A percentile compares a stretch with the other conserved stretches of the same genome.
phyloP scores from a whole-genome alignment of 228 moss, liverwort and hornwort genomes.

The Sphagnum fallax region DNA sequence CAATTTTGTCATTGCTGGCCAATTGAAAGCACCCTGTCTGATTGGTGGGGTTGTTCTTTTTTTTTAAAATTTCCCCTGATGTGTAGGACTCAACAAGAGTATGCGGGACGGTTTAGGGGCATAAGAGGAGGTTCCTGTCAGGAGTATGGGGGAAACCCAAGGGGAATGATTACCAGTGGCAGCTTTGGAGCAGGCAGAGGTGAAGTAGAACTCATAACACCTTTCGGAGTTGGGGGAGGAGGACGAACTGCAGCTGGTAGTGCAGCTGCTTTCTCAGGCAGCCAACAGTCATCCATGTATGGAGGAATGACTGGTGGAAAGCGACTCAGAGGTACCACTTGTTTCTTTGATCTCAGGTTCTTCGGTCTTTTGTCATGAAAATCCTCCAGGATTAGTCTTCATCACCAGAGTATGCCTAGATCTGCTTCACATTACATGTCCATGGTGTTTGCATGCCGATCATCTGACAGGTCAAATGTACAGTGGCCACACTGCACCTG shows the following conservation, averaged over 20 bases:
- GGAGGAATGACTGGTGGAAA: slow-evolving; percentile 79
- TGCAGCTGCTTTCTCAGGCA: slow-evolving; percentile 61
- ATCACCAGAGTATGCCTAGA: background rate
- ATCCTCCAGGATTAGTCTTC: background rate
- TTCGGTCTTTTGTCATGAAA: background rate
- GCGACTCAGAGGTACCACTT: slow-evolving; percentile 44
- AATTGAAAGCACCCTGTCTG: too few relatives aligned
- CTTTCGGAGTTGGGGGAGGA: slow-evolving; percentile 82
- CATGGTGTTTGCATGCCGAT: background rate
- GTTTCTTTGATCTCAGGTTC: background rate
- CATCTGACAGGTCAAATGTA: slow-evolving; percentile 61
- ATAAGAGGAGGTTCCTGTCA: slow-evolving; percentile 54
- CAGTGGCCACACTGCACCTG: slow-evolving; percentile 61
- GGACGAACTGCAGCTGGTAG: slow-evolving; percentile 52
- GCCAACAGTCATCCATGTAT: slow-evolving; percentile 79
- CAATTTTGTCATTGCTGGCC: too few relatives aligned
- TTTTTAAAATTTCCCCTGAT: too few relatives aligned
- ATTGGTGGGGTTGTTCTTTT: too few relatives aligned
- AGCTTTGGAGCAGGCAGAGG: slow-evolving; percentile 74
- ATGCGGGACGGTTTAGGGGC: slow-evolving; percentile 61
- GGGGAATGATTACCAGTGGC: slow-evolving; percentile 58
- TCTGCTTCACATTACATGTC: background rate
- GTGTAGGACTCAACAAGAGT: slow-evolving; percentile 75
- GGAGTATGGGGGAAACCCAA: slow-evolving; percentile 75
- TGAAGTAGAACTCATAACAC: slow-evolving; percentile 88